Evolutionary conservation across 164 flowering plant genomes (phyloP).

Genomic region (Vitis amurensis): DNA sequence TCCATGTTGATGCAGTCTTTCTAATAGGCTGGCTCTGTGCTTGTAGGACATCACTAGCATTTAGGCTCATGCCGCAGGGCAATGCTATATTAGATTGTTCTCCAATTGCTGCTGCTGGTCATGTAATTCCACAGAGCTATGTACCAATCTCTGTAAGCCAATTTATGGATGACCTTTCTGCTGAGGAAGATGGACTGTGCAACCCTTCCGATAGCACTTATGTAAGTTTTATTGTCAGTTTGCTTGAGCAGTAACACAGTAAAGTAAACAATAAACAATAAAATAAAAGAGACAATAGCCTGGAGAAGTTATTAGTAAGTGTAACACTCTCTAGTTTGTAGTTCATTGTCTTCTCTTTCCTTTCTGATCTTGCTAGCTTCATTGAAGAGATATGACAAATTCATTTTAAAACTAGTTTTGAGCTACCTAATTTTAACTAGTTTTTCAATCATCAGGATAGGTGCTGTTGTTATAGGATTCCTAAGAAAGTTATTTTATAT

Average conservation of each 20-base stretch:
- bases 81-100: constrained; percentile 93
- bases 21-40: constrained; percentile 8
- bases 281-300: background rate
- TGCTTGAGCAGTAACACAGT: background rate
- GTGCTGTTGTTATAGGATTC: background rate
- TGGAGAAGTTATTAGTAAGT: background rate
- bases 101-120: constrained; percentile 88
- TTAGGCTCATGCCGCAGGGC: constrained; percentile 89
- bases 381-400: no score
- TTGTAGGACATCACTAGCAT: constrained; percentile 80
- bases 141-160: constrained; percentile 90
- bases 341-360: no score
- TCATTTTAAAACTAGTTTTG: no score
- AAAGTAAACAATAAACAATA: background rate
- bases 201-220: constrained; percentile 43
- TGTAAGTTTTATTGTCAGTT: constrained; percentile 45
- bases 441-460: background rate
- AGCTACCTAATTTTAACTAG: no score
- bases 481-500: background rate
- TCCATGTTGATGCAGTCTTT: constrained; percentile 6
- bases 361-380: no score
- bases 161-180: constrained; percentile 92
- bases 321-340: no score
- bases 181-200: constrained; percentile 71
- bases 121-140: constrained; percentile 88